A percentile compares a stretch with the other conserved stretches of the same genome.
Conservation (phyloP, 176 grass and related monocot genomes). For the Oryza punctata region DNA sequence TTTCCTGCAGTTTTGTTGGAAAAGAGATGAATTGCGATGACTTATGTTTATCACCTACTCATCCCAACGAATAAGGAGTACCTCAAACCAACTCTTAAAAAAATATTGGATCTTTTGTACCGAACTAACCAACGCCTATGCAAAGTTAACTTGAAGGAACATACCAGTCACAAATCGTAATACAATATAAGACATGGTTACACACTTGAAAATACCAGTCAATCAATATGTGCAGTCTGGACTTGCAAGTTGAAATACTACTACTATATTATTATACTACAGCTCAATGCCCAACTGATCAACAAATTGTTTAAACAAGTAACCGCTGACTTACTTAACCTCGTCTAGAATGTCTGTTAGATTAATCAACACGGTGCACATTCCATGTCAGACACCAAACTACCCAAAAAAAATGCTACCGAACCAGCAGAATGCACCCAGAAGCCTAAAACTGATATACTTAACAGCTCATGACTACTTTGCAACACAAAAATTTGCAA, state of each 20-base stretch:
- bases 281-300: not conserved
- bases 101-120: not conserved
- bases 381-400: not conserved
- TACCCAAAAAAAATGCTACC: not conserved
- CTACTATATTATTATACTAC: not conserved
- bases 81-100: not conserved
- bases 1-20: not conserved
- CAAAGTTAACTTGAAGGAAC: too few relatives aligned
- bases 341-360: constrained; percentile 27
- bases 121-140: not conserved
- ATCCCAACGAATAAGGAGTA: not conserved
- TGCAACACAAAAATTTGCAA: not conserved
- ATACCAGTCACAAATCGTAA: too few relatives aligned
- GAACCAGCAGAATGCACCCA: not conserved
- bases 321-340: not conserved
- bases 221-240: not conserved
- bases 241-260: not conserved
- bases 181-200: not conserved
- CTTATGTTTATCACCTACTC: not conserved
- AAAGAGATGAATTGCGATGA: not conserved
- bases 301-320: constrained; percentile 35
- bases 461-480: too few relatives aligned
- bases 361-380: constrained; percentile 1
- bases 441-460: not conserved
- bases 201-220: not conserved